Conservation (phyloP, 768 basidiomycete species). For the Xerocomellus chrysenteron region DNA sequence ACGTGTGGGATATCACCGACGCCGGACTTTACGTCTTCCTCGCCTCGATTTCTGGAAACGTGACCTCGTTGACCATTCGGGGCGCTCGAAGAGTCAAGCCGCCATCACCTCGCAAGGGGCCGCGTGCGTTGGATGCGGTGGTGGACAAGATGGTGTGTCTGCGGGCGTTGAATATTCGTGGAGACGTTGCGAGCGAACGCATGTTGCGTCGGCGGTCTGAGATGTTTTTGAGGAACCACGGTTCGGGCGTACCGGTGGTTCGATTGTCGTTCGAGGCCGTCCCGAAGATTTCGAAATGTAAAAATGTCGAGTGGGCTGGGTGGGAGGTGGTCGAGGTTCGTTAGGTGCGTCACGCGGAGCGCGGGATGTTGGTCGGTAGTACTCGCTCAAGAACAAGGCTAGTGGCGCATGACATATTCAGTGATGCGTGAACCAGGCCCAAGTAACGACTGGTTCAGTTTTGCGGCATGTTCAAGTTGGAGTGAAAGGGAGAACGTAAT, state of each 20-base stretch:
- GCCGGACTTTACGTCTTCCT: conserved; percentile 1
- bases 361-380: too few relatives aligned
- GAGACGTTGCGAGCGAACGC: neutral
- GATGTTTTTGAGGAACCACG: neutral
- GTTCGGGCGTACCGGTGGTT: neutral
- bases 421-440: too few relatives aligned
- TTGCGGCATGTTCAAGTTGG: too few relatives aligned
- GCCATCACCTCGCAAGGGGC: too few relatives aligned
- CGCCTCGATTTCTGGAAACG: neutral
- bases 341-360: too few relatives aligned
- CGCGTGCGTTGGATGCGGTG: neutral
- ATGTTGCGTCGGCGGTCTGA: neutral
- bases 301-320: neutral
- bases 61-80: neutral
- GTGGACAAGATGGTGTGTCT: neutral
- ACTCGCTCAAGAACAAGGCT: too few relatives aligned
- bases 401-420: too few relatives aligned
- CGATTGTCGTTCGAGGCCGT: neutral
- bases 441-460: too few relatives aligned
- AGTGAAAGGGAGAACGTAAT: too few relatives aligned
- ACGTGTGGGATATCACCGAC: neutral
- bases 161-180: neutral
- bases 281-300: neutral
- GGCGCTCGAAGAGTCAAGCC: too few relatives aligned
- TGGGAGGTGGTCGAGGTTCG: neutral